Percentiles rank a stretch among this genome's conserved stretches.
These are phyloP conservation scores for Orbilia javanica DNA, from an alignment of 2,329 filamentous ascomycete species.

Conservation along the genomic window DNA sequence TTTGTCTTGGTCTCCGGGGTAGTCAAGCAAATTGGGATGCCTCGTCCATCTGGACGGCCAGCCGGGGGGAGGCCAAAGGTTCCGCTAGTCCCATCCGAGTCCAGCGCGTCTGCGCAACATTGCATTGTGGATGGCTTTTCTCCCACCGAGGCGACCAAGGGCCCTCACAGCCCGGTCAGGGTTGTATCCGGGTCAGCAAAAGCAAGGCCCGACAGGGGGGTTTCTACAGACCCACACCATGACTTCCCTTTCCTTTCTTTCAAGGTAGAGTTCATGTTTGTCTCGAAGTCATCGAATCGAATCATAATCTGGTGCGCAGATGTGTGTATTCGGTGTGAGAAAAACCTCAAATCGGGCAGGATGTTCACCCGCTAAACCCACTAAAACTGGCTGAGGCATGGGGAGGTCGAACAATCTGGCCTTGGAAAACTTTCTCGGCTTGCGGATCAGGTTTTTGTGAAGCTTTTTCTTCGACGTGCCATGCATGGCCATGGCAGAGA, in stretches of 20 bases:
- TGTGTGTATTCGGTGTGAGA: background rate
- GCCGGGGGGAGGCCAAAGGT: background rate
- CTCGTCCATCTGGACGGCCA: slow-evolving; percentile 2
- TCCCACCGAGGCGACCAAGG: slow-evolving; percentile 33
- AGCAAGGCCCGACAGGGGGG: slow-evolving; percentile 16
- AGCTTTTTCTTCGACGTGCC: slow-evolving; percentile 21
- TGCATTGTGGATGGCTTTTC: slow-evolving; percentile 14
- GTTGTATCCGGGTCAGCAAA: slow-evolving; percentile 41
- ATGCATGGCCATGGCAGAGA: background rate
- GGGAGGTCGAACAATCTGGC: too few relatives aligned
- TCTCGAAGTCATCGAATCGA: background rate
- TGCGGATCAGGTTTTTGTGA: background rate
- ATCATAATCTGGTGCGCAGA: background rate
- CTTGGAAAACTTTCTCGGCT: slow-evolving; percentile 3
- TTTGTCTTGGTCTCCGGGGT: slow-evolving; percentile 38
- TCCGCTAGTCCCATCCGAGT: slow-evolving; percentile 35
- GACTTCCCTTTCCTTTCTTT: background rate
- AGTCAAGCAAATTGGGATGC: slow-evolving; percentile 45
- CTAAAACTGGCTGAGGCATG: background rate
- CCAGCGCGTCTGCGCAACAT: slow-evolving; percentile 39
- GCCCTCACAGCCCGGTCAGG: slow-evolving; percentile 39
- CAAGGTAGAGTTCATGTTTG: background rate
- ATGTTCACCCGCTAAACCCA: slow-evolving; percentile 27
- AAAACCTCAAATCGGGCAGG: slow-evolving; percentile 30
- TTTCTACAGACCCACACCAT: slow-evolving; percentile 22